Base-by-base conservation (phyloP, 2,329 filamentous ascomycete genomes). In the Mycosphaerella arachidis region DNA sequence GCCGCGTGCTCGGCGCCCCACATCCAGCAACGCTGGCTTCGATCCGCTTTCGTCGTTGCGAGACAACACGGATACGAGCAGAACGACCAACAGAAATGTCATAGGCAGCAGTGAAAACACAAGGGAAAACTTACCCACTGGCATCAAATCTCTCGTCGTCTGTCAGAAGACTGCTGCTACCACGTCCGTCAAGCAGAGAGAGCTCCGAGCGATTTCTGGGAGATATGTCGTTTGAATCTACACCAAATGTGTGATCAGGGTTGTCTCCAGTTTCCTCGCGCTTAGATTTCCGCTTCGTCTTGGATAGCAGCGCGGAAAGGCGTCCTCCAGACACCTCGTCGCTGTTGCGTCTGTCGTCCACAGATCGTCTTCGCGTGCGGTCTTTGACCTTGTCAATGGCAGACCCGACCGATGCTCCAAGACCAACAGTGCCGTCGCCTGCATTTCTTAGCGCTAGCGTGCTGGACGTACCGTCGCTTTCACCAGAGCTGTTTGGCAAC, bases 61-160 rank as follows among this genome's bases (percentile, higher is more conserved):
- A 43, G 7, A 43, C 13, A 18, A 43, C 5, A 43, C 13, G 40
- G 40, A 18, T 43, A 43, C 40, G 40, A 43, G 40, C 40, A 43
- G 13, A 43, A 43, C 29, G 27, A 52, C 10, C 33, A 45, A 29
- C 58, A 29, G 24, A 24, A 29, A 18, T 29, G 20, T 24, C 13
- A 52, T 45, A 18, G 46, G 51, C 37, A 33, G 46, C 40, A 55
- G 48, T 56, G 50, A 43, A 48, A 51, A 33, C 40, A 35, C 30
- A 31, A 20, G 52, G 53, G 31, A 7, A 24, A 27, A 73, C 72
- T 67, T 65, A 74, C 72, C 67, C 65, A 55, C 70, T 66, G n/a
- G 61, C 65, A 50, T 84, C 82, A 33, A 78, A 79, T 63, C 54
- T 45, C 45, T 82, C 79, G 61, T 81, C 78, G 63, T 81, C 78